Evolutionary conservation across 2,329 filamentous ascomycete species (phyloP).

Genomic region (Esteya vermicola): DNA sequence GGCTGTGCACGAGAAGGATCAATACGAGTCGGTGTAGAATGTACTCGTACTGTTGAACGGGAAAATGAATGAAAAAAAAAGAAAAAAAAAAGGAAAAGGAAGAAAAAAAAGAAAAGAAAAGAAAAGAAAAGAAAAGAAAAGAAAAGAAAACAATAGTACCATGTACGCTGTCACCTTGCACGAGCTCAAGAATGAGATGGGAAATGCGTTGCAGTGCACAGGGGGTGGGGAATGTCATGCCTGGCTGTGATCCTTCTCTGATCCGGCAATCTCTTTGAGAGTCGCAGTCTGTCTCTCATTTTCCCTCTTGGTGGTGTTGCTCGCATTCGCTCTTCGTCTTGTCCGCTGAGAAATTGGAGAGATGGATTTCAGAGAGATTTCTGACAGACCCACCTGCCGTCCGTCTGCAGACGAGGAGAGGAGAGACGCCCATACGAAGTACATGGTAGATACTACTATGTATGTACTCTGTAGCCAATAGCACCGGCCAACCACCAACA

Average conservation of each 20-base stretch:
- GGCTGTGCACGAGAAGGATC: too few species aligned
- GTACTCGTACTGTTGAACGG: too few species aligned
- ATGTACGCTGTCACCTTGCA: background rate
- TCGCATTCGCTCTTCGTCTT: background rate
- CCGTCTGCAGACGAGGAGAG: too few species aligned
- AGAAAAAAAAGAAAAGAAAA: background rate
- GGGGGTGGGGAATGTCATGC: background rate
- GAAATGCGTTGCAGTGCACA: background rate
- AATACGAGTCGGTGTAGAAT: too few species aligned
- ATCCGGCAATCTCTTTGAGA: constrained; percentile 6
- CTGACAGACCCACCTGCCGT: too few species aligned
- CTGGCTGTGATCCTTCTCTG: constrained; percentile 7
- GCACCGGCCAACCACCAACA: background rate
- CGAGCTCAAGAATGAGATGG: background rate
- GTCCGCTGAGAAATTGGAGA: too few species aligned
- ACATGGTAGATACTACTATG: too few species aligned
- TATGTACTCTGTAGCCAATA: background rate
- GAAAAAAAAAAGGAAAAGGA: background rate
- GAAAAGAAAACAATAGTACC: background rate
- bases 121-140: background rate
- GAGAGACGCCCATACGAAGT: too few species aligned
- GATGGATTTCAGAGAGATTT: too few species aligned
- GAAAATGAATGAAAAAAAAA: too few species aligned
- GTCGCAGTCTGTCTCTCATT: constrained; percentile 1
- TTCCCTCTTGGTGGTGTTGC: background rate